phyloP scores from a whole-genome alignment of 129 eudicot species.

The Pseudognaphalium luteoalbum region DNA sequence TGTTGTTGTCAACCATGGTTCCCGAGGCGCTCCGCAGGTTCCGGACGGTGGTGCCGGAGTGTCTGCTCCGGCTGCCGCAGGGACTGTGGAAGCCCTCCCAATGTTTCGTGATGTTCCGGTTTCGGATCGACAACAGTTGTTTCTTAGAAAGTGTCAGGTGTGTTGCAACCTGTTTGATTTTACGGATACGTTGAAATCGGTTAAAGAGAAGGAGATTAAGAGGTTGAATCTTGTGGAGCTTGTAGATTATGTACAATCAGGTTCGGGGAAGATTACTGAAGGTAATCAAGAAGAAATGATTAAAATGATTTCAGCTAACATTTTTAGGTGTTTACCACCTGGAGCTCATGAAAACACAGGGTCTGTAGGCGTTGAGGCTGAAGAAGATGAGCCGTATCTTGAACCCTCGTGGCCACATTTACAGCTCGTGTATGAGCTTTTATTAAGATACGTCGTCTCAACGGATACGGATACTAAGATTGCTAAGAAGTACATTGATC shows the following conservation, averaged over 20 bases:
- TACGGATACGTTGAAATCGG: conserved; percentile 55
- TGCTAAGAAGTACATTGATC: conserved; percentile 80
- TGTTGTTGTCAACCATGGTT: conserved; percentile 61
- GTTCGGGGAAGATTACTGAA: conserved; percentile 62
- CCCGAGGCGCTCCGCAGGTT: conserved; percentile 33
- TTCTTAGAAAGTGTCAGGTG: conserved; percentile 53
- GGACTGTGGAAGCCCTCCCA: conserved; percentile 55
- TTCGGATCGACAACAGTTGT: conserved; percentile 60
- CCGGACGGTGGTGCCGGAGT: conserved; percentile 21
- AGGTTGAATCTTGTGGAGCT: conserved; percentile 67
- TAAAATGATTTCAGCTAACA: conserved; percentile 63
- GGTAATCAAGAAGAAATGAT: conserved; percentile 73
- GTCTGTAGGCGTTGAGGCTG: conserved; percentile 50
- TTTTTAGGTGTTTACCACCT: conserved; percentile 71
- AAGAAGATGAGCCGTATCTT: conserved; percentile 72
- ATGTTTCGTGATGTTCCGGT: conserved; percentile 64
- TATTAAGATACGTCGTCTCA: conserved; percentile 67
- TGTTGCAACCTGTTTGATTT: conserved; percentile 69
- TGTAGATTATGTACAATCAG: conserved; percentile 73
- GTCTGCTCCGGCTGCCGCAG: conserved; percentile 29
- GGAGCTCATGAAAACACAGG: conserved; percentile 64
- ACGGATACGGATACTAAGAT: conserved; percentile 71
- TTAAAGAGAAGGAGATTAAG: conserved; percentile 77
- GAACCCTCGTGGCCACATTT: conserved; percentile 93
- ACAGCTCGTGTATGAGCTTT: conserved; percentile 78